Percentiles rank a stretch among this genome's conserved stretches.
These are phyloP conservation scores for Salvia rosmarinus DNA, from an alignment of 257 asterid species.

Conservation along the genomic window DNA sequence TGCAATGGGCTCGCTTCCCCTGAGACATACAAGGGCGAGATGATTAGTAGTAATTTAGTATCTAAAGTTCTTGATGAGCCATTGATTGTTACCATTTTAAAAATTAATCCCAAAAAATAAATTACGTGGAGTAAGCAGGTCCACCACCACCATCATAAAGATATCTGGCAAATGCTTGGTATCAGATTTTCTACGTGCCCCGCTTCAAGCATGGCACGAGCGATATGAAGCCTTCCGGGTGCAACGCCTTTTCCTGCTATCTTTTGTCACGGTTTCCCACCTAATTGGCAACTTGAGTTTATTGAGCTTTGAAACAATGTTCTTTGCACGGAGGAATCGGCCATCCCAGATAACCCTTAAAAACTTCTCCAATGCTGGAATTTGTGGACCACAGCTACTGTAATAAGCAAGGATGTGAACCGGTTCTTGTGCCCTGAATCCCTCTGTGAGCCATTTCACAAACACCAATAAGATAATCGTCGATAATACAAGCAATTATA, in stretches of 20 bases:
- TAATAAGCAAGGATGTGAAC: conserved; percentile 99
- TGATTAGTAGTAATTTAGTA: conserved; percentile 17
- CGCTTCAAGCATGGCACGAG: conserved; percentile 98
- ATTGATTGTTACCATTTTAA: neutral
- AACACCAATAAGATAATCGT: conserved; percentile 23
- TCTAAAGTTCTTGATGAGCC: conserved; percentile 16
- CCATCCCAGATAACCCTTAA: conserved; percentile 75
- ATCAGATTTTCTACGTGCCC: conserved; percentile 93
- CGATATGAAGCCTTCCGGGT: conserved; percentile 94
- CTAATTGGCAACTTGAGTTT: conserved; percentile 81
- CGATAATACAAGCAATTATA: neutral
- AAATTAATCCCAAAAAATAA: conserved; percentile 6
- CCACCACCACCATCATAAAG: conserved; percentile 97
- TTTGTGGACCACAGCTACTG: conserved; percentile 90
- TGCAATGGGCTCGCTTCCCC: conserved; percentile 91
- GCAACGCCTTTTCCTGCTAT: conserved; percentile 97
- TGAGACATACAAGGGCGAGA: conserved; percentile 34
- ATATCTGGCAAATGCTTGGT: conserved; percentile 83
- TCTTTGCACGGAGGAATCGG: conserved; percentile 83
- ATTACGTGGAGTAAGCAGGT: conserved; percentile 96
- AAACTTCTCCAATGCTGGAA: conserved; percentile 61
- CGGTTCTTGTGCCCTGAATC: conserved; percentile 76
- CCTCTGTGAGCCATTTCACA: conserved; percentile 50
- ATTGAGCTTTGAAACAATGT: conserved; percentile 76
- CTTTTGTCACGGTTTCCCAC: conserved; percentile 78